Percentiles rank a stretch among this genome's conserved stretches.
These are phyloP conservation scores for Bromus sterilis DNA, from an alignment of 176 grass and related monocot genomes.

Conservation along the genomic window DNA sequence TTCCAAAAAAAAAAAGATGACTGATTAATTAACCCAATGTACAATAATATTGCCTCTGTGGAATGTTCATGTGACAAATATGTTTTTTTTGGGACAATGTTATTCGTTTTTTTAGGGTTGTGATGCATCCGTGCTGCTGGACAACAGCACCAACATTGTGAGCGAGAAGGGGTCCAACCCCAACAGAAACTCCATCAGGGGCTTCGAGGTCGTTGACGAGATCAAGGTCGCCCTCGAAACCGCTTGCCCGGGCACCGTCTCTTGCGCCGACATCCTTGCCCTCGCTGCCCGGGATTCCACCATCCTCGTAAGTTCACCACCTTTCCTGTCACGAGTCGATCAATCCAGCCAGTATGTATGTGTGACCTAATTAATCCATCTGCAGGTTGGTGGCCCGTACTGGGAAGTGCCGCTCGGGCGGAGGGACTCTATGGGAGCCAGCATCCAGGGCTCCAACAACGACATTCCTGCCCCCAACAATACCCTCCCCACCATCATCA, in stretches of 20 bases:
- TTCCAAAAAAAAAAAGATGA: background rate
- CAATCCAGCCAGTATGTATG: background rate
- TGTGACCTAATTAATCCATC: background rate
- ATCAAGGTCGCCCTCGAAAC: constrained; percentile 59
- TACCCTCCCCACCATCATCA: constrained; percentile 76
- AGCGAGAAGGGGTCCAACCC: constrained; percentile 80
- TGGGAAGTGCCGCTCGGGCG: constrained; percentile 83
- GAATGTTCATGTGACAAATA: background rate
- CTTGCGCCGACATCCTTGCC: constrained; percentile 68
- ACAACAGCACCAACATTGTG: constrained; percentile 57
- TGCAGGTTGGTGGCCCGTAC: constrained; percentile 64
- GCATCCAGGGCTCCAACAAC: constrained; percentile 70
- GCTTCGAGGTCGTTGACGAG: constrained; percentile 71
- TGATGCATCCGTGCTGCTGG: constrained; percentile 66
- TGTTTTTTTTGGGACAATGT: background rate
- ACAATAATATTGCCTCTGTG: constrained; percentile 12
- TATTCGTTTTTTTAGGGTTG: constrained; percentile 40
- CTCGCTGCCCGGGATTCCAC: constrained; percentile 57
- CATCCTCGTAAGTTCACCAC: constrained; percentile 25
- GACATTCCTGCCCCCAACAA: constrained; percentile 80
- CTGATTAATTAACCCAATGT: background rate
- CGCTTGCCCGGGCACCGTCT: constrained; percentile 56
- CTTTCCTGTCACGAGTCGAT: background rate
- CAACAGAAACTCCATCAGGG: constrained; percentile 60
- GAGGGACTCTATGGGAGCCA: constrained; percentile 64